phyloP scores from a whole-genome alignment of 805 yeast species.

The Saccharomycopsis fibuligera region DNA sequence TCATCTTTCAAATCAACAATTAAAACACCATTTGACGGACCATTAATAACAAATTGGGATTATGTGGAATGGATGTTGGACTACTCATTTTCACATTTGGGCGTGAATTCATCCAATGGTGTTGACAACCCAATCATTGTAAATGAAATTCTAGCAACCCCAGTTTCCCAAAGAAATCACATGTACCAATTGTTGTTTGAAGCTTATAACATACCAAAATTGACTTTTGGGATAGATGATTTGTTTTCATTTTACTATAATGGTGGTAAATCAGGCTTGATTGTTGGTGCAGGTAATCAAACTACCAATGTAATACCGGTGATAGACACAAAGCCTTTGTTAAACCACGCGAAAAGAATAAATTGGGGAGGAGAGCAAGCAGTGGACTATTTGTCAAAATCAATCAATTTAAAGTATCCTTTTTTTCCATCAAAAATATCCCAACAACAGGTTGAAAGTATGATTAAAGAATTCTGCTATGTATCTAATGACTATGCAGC shows the following conservation, averaged over 20 bases:
- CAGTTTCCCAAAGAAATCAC: constrained; percentile 60
- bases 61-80: constrained; percentile 75
- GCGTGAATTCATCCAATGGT: constrained; percentile 47
- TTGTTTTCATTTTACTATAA: constrained; percentile 72
- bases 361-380: constrained; percentile 89
- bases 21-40: constrained; percentile 81
- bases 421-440: constrained; percentile 76
- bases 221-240: constrained; percentile 76
- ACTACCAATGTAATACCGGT: constrained; percentile 82
- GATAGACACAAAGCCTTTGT: constrained; percentile 55
- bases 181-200: constrained; percentile 85
- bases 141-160: constrained; percentile 70
- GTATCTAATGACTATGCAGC: constrained; percentile 60
- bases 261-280: constrained; percentile 54
- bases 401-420: constrained; percentile 80
- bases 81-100: constrained; percentile 73
- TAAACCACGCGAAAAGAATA: constrained; percentile 68
- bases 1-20: constrained; percentile 60
- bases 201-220: constrained; percentile 67
- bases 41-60: constrained; percentile 89
- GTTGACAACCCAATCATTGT: constrained; percentile 76
- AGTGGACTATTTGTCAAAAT: constrained; percentile 52
- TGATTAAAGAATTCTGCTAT: constrained; percentile 75
- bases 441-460: constrained; percentile 52
- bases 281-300: constrained; percentile 77